These are phyloP conservation scores for Peniophora sp. DNA, from an alignment of 1,284 basidiomycete species.

Conservation along the genomic window DNA sequence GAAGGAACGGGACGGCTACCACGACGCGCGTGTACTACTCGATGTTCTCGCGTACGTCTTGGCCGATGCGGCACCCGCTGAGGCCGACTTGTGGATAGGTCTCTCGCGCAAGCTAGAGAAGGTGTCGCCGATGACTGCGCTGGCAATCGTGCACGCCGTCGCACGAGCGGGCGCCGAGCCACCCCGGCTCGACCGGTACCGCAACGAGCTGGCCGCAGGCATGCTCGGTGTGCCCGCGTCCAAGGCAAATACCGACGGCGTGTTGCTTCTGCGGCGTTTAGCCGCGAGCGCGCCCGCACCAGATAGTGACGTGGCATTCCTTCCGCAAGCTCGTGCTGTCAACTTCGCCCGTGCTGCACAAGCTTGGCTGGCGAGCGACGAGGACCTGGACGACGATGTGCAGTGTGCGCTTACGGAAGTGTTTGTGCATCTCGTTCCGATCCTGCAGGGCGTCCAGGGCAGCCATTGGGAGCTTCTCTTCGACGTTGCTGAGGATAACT, in stretches of 20 bases:
- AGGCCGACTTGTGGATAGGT: constrained; percentile 72
- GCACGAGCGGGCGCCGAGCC: constrained; percentile 61
- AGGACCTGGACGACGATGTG: constrained; percentile 66
- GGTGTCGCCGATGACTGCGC: constrained; percentile 61
- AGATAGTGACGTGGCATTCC: constrained; percentile 77
- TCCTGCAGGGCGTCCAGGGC: constrained; percentile 83
- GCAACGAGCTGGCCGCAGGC: constrained; percentile 84
- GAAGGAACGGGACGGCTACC: constrained; percentile 34
- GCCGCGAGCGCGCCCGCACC: constrained; percentile 69
- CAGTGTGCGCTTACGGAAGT: constrained; percentile 73
- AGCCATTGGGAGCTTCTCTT: constrained; percentile 91
- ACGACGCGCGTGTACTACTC: constrained; percentile 52
- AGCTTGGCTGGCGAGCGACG: constrained; percentile 77
- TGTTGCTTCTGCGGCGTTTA: constrained; percentile 66
- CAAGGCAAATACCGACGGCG: constrained; percentile 62
- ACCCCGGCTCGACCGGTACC: constrained; percentile 69
- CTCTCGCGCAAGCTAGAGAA: constrained; percentile 58
- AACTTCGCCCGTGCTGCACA: constrained; percentile 87
- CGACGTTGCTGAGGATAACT: constrained; percentile 81
- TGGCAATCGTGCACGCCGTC: constrained; percentile 60
- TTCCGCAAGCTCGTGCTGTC: constrained; percentile 82
- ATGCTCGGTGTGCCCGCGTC: constrained; percentile 62
- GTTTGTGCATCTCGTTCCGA: constrained; percentile 75
- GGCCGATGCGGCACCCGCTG: constrained; percentile 48
- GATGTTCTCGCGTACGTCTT: constrained; percentile 55